phyloP scores from a whole-genome alignment of 768 basidiomycete genomes.

The Tulasnella sp. region DNA sequence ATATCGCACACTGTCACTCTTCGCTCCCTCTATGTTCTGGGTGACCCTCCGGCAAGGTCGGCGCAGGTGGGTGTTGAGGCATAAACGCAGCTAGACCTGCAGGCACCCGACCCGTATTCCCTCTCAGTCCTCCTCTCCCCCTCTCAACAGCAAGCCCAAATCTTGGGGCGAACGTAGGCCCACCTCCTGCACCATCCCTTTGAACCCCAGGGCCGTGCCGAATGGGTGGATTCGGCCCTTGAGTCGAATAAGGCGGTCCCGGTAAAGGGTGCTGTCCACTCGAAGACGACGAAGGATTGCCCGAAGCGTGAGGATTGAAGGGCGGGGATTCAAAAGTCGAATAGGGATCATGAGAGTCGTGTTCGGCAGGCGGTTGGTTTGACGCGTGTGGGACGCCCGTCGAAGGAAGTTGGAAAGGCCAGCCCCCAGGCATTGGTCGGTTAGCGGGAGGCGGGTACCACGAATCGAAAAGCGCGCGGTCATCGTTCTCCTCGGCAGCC shows the following conservation, averaged over 20 bases:
- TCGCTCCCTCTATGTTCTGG: background rate
- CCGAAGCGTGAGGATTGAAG: slow-evolving; percentile 12
- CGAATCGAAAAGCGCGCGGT: background rate
- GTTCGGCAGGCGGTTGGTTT: background rate
- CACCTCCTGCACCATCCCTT: background rate
- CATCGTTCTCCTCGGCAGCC: background rate
- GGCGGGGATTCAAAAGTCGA: slow-evolving; percentile 18
- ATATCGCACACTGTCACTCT: background rate
- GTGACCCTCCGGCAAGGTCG: background rate
- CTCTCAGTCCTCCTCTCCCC: background rate
- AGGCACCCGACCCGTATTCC: background rate
- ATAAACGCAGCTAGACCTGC: background rate
- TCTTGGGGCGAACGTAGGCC: background rate
- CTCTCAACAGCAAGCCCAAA: background rate
- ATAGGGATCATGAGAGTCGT: background rate
- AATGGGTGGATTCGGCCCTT: background rate
- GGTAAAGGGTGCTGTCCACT: background rate
- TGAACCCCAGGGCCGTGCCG: background rate
- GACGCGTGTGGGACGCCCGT: background rate
- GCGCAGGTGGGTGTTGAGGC: background rate
- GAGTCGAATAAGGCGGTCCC: background rate
- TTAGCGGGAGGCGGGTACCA: background rate
- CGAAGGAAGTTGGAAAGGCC: background rate
- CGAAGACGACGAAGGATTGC: background rate
- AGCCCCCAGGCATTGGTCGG: background rate